Evolutionary conservation across 768 basidiomycete genomes (phyloP), one percentile per base, ranked within the genome.

Genomic region (Coprinopsis sp.): DNA sequence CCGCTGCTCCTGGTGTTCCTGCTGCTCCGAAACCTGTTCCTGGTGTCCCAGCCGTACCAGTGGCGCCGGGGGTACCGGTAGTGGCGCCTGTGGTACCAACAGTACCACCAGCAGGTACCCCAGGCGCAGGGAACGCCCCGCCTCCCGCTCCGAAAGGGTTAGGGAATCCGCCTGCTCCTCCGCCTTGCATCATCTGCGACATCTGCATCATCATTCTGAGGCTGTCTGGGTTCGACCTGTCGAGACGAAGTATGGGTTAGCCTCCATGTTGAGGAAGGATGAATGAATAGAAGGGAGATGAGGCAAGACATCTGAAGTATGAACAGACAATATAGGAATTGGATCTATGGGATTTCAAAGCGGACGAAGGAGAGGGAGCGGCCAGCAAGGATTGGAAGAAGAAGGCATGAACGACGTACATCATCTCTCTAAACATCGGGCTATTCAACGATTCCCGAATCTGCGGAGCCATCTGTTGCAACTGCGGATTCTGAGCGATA

Each of bases 401-500:
- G 24, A 23, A 28, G 23, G 24, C 41, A 37, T n/a, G 28, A 22
- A 42, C 38, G 10, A 70, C 81, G 36, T 53, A 87, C 84, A 91
- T 72, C 78, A 91, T 78, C 53, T 83, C 71, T 36, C 88, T 70
- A 60, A 91, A 90, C 33, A 75, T 70, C 24, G 82, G 80, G 58
- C 81, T 86, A 60, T 86, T 84, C 65, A 91, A 87, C 37, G 88
- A 72, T 50, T 84, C 71, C 18, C 92, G 75, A 14, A 91, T 78
- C 58, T 90, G 87, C 0, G 91, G 91, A 1, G 74, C 87, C 81
- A 93, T 85, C 0, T 69, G 62, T 23, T 78, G 67, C 56, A 87
- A 69, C 55, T 91, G 81, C 0, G 95, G 93, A 64, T 91, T 88
- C 43, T 78, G 77, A 0, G 82, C 77, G 53, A 95, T 84, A 56